Percentiles rank a stretch among this genome's conserved stretches.
These are phyloP conservation scores for Aspergillus nidulans DNA, from an alignment of 495 filamentous ascomycete genomes.

Conservation along the genomic window DNA sequence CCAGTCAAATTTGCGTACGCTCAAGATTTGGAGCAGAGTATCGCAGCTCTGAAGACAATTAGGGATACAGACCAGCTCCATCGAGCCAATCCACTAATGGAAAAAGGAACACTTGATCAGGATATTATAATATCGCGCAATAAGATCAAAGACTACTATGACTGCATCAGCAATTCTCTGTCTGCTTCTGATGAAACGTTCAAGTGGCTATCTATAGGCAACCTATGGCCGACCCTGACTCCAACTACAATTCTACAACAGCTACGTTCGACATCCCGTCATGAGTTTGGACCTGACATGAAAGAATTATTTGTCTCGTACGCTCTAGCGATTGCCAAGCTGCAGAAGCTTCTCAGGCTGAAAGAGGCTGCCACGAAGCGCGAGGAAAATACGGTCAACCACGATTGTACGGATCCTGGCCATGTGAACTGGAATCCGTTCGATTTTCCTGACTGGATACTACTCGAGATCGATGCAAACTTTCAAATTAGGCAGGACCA, in stretches of 20 bases:
- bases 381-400: conserved; percentile 30
- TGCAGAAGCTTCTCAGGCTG: conserved; percentile 27
- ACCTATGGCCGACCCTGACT: conserved; percentile 3
- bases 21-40: not conserved
- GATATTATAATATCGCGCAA: not conserved
- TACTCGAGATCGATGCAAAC: conserved; percentile 61
- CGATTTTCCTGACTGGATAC: conserved; percentile 50
- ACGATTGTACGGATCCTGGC: conserved; percentile 50
- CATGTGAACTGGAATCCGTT: conserved; percentile 50
- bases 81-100: not conserved
- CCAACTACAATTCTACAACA: conserved; percentile 2
- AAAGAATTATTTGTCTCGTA: not conserved
- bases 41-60: not conserved
- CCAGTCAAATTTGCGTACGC: conserved; percentile 3
- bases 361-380: conserved; percentile 24
- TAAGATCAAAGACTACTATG: not conserved
- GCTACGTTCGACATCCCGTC: not conserved
- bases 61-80: not conserved
- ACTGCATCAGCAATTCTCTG: not conserved
- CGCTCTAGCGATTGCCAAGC: not conserved
- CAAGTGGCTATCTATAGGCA: not conserved
- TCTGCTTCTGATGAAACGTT: not conserved
- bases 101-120: not conserved
- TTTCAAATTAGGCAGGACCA: conserved; percentile 61
- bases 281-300: conserved; percentile 13